These are phyloP conservation scores for Magnolia kwangsiensis DNA, from an alignment of 164 flowering plant genomes.

Conservation along the genomic window DNA sequence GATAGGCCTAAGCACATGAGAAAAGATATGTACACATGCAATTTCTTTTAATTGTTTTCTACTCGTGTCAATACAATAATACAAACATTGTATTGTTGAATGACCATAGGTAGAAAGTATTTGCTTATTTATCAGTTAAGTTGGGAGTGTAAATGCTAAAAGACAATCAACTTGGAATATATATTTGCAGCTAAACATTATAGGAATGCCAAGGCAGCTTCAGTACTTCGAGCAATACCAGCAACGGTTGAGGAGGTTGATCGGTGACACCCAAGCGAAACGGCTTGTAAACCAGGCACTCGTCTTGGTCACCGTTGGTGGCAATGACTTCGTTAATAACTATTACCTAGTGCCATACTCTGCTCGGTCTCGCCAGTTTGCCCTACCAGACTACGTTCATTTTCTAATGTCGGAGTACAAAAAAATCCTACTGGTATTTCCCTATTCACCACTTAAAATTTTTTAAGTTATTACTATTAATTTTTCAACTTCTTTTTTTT, in stretches of 20 bases:
- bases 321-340: constrained; percentile 89
- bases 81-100: too few relatives aligned
- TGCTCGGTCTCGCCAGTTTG: constrained; percentile 47
- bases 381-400: constrained; percentile 39
- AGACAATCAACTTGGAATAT: neutral
- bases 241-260: constrained; percentile 29
- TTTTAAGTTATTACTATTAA: neutral
- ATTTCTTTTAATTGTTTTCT: too few relatives aligned
- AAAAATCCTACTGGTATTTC: constrained; percentile 45
- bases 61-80: too few relatives aligned
- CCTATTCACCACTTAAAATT: neutral
- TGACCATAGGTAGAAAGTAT: too few relatives aligned
- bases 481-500: neutral
- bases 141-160: neutral
- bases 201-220: constrained; percentile 45
- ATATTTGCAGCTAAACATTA: constrained; percentile 49
- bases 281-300: constrained; percentile 52
- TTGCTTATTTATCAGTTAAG: too few relatives aligned
- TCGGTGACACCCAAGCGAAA: constrained; percentile 35
- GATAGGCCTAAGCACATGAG: too few relatives aligned
- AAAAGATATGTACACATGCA: too few relatives aligned
- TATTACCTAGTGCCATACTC: constrained; percentile 56
- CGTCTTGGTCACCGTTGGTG: constrained; percentile 60
- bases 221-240: constrained; percentile 53
- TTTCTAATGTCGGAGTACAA: constrained; percentile 52